phyloP scores from a whole-genome alignment of 306 rosid species.

The Rubus idaeus region DNA sequence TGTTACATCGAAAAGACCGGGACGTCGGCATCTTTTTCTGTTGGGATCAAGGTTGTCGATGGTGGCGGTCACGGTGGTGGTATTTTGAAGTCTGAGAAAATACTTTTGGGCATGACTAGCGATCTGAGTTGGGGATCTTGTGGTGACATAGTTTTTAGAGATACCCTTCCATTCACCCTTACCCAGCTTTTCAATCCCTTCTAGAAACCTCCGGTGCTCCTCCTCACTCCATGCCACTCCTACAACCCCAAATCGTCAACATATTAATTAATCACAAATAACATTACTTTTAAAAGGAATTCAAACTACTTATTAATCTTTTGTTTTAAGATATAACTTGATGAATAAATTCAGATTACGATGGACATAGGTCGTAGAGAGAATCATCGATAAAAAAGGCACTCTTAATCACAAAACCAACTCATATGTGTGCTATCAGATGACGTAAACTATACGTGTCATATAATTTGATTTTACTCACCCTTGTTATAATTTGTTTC shows the following conservation, averaged over 20 bases:
- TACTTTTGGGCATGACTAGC: constrained; percentile 44
- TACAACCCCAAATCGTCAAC: neutral
- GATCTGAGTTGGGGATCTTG: constrained; percentile 40
- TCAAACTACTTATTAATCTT: too few relatives aligned
- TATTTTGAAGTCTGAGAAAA: constrained; percentile 16
- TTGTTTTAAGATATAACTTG: too few relatives aligned
- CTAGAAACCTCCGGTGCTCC: constrained; percentile 30
- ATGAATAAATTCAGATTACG: too few relatives aligned
- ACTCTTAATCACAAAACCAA: too few relatives aligned
- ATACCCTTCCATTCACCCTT: constrained; percentile 44
- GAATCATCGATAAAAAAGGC: too few relatives aligned
- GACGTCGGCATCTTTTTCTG: constrained; percentile 14
- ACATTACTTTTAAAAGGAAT: too few relatives aligned
- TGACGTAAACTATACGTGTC: too few relatives aligned
- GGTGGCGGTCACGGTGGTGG: too few relatives aligned
- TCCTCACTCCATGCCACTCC: constrained; percentile 34
- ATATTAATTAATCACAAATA: too few relatives aligned
- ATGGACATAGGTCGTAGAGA: too few relatives aligned
- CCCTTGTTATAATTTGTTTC: constrained; percentile 29
- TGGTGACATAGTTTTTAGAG: constrained; percentile 25
- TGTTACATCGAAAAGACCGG: constrained; percentile 31
- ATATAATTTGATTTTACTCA: neutral
- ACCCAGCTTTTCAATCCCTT: constrained; percentile 33
- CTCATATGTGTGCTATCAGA: too few relatives aligned
- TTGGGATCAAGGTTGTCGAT: neutral